A percentile compares a stretch with the other conserved stretches of the same genome.
These are phyloP conservation scores for Astragalus membranaceus DNA, from an alignment of 306 rosid species.

Conservation along the genomic window DNA sequence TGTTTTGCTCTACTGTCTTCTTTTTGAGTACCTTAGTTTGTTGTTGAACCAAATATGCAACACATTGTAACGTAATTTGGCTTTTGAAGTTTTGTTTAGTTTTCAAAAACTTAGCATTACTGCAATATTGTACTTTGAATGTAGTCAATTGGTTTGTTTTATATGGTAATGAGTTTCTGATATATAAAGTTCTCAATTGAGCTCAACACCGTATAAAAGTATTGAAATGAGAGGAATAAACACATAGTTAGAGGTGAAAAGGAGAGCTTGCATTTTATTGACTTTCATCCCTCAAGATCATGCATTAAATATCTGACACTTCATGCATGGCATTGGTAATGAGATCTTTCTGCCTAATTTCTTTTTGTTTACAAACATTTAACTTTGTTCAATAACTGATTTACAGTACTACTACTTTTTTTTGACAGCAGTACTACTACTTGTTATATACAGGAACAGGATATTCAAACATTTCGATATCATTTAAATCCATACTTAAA, in stretches of 20 bases:
- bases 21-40: background rate
- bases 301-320: background rate
- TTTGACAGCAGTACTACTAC: too few species aligned
- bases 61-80: background rate
- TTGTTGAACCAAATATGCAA: background rate
- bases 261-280: background rate
- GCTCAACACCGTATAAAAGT: background rate
- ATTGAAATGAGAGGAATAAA: background rate
- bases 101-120: background rate
- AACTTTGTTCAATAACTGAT: background rate
- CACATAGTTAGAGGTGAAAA: background rate
- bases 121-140: background rate
- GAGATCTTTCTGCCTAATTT: background rate
- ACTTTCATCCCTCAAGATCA: background rate
- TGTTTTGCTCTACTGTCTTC: slow-evolving; percentile 2
- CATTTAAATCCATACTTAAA: background rate
- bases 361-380: background rate
- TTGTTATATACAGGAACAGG: background rate
- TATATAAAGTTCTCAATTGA: background rate
- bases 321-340: background rate
- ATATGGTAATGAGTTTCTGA: background rate
- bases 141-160: background rate
- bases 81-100: background rate
- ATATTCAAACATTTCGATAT: background rate
- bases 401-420: background rate